Conservation (phyloP, 441 rosid species). For the Iberis amara region DNA sequence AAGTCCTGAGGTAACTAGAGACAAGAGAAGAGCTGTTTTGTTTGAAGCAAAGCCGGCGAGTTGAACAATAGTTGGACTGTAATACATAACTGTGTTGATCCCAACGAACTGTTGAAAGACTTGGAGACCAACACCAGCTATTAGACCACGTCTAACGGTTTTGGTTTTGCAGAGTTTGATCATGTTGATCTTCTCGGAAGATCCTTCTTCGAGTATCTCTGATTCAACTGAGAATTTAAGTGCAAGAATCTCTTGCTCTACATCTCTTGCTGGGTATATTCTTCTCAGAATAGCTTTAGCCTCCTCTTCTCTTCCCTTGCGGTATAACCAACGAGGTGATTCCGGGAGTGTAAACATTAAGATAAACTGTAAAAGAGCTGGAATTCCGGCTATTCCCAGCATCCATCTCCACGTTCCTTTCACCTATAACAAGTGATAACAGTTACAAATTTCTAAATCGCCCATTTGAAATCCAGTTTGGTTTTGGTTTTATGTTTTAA, state of each 20-base stretch:
- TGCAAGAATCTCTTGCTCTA: conserved; percentile 50
- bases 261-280: conserved; percentile 48
- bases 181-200: conserved; percentile 47
- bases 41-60: conserved; percentile 73
- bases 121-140: conserved; percentile 76
- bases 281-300: conserved; percentile 50
- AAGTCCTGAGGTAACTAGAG: conserved; percentile 62
- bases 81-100: conserved; percentile 82
- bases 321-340: conserved; percentile 76
- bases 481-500: too few relatives aligned
- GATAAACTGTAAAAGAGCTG: conserved; percentile 62
- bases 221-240: conserved; percentile 51
- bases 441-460: neutral
- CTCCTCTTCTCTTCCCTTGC: conserved; percentile 66
- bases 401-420: conserved; percentile 88
- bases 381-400: conserved; percentile 80
- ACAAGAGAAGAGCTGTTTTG: conserved; percentile 61
- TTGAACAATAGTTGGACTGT: conserved; percentile 70
- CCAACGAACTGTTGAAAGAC: conserved; percentile 83
- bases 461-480: too few relatives aligned
- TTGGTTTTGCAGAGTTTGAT: conserved; percentile 41
- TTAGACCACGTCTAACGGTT: conserved; percentile 65
- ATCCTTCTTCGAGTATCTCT: conserved; percentile 50
- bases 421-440: conserved; percentile 33
- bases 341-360: conserved; percentile 69